These are phyloP conservation scores for Xylariaceae sp. DNA, from an alignment of 2,329 filamentous ascomycete genomes.

Conservation along the genomic window DNA sequence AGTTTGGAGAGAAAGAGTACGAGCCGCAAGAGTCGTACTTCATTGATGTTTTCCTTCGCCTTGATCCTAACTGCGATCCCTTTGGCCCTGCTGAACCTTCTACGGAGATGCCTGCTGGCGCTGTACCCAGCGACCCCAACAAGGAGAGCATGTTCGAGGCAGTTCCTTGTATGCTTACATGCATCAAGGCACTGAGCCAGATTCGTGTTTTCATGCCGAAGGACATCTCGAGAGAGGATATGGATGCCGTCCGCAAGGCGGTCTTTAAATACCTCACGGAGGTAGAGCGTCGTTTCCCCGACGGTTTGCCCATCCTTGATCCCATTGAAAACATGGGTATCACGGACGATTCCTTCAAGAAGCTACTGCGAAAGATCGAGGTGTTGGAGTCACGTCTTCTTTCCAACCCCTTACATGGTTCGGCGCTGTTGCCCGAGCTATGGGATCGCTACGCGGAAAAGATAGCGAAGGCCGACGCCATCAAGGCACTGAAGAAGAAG, in stretches of 20 bases:
- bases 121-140: constrained; percentile 56
- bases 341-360: constrained; percentile 86
- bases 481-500: constrained; percentile 83
- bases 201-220: constrained; percentile 78
- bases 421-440: constrained; percentile 72
- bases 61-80: constrained; percentile 47
- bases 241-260: constrained; percentile 60
- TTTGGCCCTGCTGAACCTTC: constrained; percentile 37
- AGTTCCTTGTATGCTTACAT: constrained; percentile 80
- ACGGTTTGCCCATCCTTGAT: constrained; percentile 83
- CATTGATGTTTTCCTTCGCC: constrained; percentile 71
- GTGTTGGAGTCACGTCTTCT: constrained; percentile 87
- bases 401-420: constrained; percentile 86
- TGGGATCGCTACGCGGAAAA: constrained; percentile 86
- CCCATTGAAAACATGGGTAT: constrained; percentile 97
- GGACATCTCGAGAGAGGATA: constrained; percentile 66
- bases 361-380: constrained; percentile 90
- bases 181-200: constrained; percentile 78
- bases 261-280: constrained; percentile 67
- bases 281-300: constrained; percentile 81
- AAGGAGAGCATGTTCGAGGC: constrained; percentile 71
- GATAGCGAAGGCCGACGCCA: constrained; percentile 66
- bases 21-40: constrained; percentile 72
- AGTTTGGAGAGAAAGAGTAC: constrained; percentile 62
- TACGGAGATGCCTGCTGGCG: constrained; percentile 55